phyloP scores from a whole-genome alignment of 1,139 yeast species.

The Diutina pseudorugosa region DNA sequence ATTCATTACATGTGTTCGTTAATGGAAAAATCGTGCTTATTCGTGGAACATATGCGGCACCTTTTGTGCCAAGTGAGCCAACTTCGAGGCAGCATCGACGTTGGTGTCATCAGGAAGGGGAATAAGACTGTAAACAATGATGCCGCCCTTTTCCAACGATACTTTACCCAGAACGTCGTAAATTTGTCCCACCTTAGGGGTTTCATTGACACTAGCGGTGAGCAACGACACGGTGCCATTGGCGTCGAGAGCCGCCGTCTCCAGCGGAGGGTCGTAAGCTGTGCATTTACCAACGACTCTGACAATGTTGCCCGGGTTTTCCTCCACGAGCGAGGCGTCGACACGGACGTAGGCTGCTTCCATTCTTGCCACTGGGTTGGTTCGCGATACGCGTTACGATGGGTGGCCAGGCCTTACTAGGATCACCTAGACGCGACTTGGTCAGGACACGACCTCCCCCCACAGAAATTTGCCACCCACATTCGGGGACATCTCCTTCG shows the following conservation, averaged over 20 bases:
- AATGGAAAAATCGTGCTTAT: neutral
- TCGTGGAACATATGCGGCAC: slow-evolving; percentile 1
- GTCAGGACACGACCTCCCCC: neutral
- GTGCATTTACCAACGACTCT: neutral
- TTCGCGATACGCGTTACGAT: neutral
- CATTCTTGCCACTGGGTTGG: neutral
- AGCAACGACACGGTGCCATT: neutral
- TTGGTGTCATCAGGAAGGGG: neutral
- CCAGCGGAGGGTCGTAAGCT: neutral
- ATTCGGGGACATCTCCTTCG: too few species aligned
- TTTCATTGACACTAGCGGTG: neutral
- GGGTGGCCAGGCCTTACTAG: neutral
- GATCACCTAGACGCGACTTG: neutral
- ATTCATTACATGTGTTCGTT: neutral
- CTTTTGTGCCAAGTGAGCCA: slow-evolving; percentile 1
- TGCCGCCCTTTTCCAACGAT: neutral
- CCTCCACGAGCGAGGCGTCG: neutral
- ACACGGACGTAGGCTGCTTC: neutral
- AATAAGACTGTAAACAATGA: neutral
- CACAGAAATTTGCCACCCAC: too few species aligned
- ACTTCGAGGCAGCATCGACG: neutral
- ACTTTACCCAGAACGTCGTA: slow-evolving; percentile 2
- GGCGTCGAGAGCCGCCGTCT: neutral
- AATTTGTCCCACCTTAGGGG: neutral
- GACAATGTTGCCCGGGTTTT: neutral